Evolutionary conservation across 495 filamentous ascomycete species (phyloP), one percentile per base, ranked within the genome.

Genomic region (Penicillium nucicola): DNA sequence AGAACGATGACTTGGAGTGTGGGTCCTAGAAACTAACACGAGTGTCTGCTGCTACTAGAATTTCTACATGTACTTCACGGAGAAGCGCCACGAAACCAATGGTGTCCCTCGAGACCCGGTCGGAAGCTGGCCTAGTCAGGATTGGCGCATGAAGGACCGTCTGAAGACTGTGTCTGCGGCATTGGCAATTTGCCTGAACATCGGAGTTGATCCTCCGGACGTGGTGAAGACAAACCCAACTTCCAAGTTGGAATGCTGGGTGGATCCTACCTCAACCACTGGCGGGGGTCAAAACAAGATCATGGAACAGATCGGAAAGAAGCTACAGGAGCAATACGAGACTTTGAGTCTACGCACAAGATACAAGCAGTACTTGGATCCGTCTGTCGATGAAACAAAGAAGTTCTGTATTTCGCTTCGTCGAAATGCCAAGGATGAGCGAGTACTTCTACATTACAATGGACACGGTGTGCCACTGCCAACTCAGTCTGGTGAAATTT

Each of bases 31-130:
- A 43, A 36, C 61, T 64, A 56, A 64, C 13, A 31, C n/a, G 12
- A 45, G 14, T 23, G 22, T 19, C 46, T 10, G 22, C 20, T 28
- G 1, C 5, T 17, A 17, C 19, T 54, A 77, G 70, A 75, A 72
- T 50, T 97, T 95, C 80, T 97, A 92, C 73, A 96, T 97, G 92
- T 99, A 97, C 68, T 99, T 87, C 65, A 95, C 90, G 39, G 93
- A 97, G 65, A 97, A 97, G 66, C 85, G 90, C 20, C 93, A 97
- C 65, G 93, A 97, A 65, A 93, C 90, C n/a, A 90, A 91, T 31
- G 95, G 93, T 14, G 88, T 93, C 47, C 90, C 95, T 9, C 87
- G 92, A 64, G 78, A 79, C 33, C 76, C 79, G 14, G 71, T 71
- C 14, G 75, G 74, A 41, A 76, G 71, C 46, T 79, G 78, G 69